A percentile compares a stretch with the other conserved stretches of the same genome.
These are phyloP conservation scores for Halophytophthora batemanensis DNA, from an alignment of 352 stramenopile species.

Conservation along the genomic window DNA sequence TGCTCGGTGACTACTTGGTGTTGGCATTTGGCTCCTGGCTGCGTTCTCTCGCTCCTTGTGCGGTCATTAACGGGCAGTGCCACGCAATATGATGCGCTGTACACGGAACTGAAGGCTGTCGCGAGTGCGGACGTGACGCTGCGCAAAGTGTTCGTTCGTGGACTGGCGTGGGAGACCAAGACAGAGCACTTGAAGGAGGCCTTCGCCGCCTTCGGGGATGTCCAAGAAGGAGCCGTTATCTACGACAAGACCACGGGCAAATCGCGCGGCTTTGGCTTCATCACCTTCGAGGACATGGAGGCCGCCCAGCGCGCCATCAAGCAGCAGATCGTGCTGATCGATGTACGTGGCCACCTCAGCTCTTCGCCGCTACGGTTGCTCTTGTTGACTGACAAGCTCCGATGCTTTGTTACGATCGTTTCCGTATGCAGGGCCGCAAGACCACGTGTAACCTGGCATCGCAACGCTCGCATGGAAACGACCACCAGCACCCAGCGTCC, in stretches of 20 bases:
- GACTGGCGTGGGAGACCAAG: conserved; percentile 57
- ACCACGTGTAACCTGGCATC: conserved; percentile 55
- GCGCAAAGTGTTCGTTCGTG: conserved; percentile 70
- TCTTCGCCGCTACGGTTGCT: not conserved
- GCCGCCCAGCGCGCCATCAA: conserved; percentile 43
- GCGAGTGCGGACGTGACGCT: conserved; percentile 51
- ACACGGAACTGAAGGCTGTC: conserved; percentile 55
- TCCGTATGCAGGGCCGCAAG: conserved; percentile 25
- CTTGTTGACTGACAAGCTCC: not conserved
- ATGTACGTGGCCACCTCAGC: conserved; percentile 31
- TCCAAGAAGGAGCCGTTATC: conserved; percentile 62
- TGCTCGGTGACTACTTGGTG: not conserved
- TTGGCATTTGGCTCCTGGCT: not conserved
- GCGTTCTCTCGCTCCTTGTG: conserved; percentile 1
- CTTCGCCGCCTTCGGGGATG: conserved; percentile 52
- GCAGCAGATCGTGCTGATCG: conserved; percentile 49
- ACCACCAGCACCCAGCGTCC: conserved; percentile 29
- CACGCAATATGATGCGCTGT: conserved; percentile 53
- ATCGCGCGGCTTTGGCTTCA: conserved; percentile 59
- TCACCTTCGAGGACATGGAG: conserved; percentile 71
- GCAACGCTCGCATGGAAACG: conserved; percentile 33
- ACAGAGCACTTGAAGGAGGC: conserved; percentile 41
- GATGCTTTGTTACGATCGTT: not conserved
- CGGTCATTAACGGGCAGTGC: conserved; percentile 31
- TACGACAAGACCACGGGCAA: conserved; percentile 61